Conservation (phyloP, 1,139 yeast genomes). For the Suhomyces bolitotheri region DNA sequence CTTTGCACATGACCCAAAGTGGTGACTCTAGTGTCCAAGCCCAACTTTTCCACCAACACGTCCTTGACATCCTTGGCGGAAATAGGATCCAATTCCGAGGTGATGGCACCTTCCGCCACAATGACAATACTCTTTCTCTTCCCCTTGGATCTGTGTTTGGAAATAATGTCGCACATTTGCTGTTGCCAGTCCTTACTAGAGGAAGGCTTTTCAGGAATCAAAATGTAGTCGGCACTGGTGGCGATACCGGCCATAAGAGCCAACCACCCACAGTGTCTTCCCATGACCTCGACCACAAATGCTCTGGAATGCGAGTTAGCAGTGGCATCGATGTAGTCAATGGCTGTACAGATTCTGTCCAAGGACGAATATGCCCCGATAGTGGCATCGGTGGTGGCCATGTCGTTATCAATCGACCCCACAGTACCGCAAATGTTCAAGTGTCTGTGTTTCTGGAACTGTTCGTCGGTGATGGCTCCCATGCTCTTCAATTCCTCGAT, state of each 20-base stretch:
- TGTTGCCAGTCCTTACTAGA: constrained; percentile 72
- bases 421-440: constrained; percentile 92
- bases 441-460: constrained; percentile 61
- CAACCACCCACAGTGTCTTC: constrained; percentile 98
- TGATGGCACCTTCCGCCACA: constrained; percentile 97
- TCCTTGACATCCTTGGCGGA: constrained; percentile 77
- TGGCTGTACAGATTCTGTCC: constrained; percentile 89
- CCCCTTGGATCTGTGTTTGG: constrained; percentile 81
- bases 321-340: constrained; percentile 95
- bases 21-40: constrained; percentile 91
- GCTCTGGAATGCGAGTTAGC: constrained; percentile 97
- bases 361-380: constrained; percentile 95
- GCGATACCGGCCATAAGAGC: constrained; percentile 96
- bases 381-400: constrained; percentile 95
- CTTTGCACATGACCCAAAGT: constrained; percentile 97
- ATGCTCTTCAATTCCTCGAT: constrained; percentile 63
- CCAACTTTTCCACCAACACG: constrained; percentile 68
- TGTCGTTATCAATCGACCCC: constrained; percentile 96
- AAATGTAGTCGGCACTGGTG: constrained; percentile 90
- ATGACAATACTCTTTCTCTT: constrained; percentile 92
- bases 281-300: constrained; percentile 97
- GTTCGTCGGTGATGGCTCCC: constrained; percentile 55
- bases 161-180: constrained; percentile 67
- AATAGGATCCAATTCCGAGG: constrained; percentile 77
- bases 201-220: constrained; percentile 80